phyloP scores from a whole-genome alignment of 495 filamentous ascomycete genomes.

The Penicillium salamii region DNA sequence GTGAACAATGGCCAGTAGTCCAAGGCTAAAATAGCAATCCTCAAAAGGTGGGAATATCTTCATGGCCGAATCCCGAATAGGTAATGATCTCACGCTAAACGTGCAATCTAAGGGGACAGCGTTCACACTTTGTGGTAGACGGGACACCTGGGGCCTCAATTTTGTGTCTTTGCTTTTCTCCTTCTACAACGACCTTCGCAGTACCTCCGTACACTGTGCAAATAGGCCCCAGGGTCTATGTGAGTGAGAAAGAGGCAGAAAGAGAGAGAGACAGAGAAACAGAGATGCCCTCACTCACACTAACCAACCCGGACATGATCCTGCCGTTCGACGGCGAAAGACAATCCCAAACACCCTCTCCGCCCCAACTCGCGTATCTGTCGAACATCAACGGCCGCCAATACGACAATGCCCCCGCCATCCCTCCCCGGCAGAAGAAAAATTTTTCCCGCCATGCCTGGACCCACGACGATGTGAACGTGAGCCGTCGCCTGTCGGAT shows the following conservation, averaged over 20 bases:
- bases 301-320: slow-evolving; percentile 95
- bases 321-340: slow-evolving; percentile 61
- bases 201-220: slow-evolving; percentile 2
- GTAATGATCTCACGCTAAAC: slow-evolving; percentile 32
- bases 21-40: neutral
- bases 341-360: slow-evolving; percentile 52
- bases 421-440: slow-evolving; percentile 28
- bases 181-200: slow-evolving; percentile 5
- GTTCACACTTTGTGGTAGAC: too few species aligned
- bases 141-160: too few species aligned
- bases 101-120: too few species aligned
- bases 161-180: neutral
- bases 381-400: slow-evolving; percentile 32
- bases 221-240: slow-evolving; percentile 9
- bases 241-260: neutral
- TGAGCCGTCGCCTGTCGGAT: slow-evolving; percentile 65
- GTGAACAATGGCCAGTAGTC: neutral
- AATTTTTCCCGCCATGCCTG: slow-evolving; percentile 44
- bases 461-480: slow-evolving; percentile 52
- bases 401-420: slow-evolving; percentile 17
- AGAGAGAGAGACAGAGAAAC: neutral
- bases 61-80: slow-evolving; percentile 12
- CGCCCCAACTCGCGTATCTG: slow-evolving; percentile 40
- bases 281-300: slow-evolving; percentile 66
- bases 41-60: slow-evolving; percentile 4